phyloP scores from a whole-genome alignment of 805 yeast genomes.

The Sugiyamaella qingdaonensis region DNA sequence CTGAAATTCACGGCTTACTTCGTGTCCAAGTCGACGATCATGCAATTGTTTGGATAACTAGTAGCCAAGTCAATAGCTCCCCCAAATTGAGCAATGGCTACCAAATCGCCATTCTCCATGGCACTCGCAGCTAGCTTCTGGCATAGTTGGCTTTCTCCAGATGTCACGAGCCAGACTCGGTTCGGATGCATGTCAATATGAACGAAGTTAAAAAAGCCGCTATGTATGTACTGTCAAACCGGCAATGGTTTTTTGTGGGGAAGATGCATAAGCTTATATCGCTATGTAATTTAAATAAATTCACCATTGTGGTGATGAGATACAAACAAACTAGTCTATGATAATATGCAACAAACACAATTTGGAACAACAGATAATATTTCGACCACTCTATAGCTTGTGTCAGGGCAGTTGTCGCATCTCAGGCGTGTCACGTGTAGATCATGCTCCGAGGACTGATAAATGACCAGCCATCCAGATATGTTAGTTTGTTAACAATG shows the following conservation, averaged over 20 bases:
- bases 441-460: not conserved
- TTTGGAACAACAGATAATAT: too few relatives aligned
- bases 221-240: not conserved
- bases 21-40: slow-evolving; percentile 12
- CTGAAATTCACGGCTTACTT: slow-evolving; percentile 1
- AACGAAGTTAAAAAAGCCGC: not conserved
- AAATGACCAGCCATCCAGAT: not conserved
- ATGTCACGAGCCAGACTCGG: slow-evolving; percentile 21
- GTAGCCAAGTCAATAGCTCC: slow-evolving; percentile 5
- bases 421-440: too few relatives aligned
- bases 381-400: too few relatives aligned
- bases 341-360: too few relatives aligned
- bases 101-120: slow-evolving; percentile 18
- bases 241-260: not conserved
- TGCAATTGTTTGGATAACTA: slow-evolving; percentile 14
- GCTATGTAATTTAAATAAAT: not conserved
- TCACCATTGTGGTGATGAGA: too few relatives aligned
- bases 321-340: too few relatives aligned
- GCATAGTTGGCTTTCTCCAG: slow-evolving; percentile 13
- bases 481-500: not conserved
- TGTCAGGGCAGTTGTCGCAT: too few relatives aligned
- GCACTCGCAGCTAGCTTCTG: slow-evolving; percentile 16
- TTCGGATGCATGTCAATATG: not conserved
- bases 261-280: not conserved
- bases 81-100: slow-evolving; percentile 8